These are phyloP conservation scores for Ulmus americana DNA, from an alignment of 331 rosid species.

Conservation along the genomic window DNA sequence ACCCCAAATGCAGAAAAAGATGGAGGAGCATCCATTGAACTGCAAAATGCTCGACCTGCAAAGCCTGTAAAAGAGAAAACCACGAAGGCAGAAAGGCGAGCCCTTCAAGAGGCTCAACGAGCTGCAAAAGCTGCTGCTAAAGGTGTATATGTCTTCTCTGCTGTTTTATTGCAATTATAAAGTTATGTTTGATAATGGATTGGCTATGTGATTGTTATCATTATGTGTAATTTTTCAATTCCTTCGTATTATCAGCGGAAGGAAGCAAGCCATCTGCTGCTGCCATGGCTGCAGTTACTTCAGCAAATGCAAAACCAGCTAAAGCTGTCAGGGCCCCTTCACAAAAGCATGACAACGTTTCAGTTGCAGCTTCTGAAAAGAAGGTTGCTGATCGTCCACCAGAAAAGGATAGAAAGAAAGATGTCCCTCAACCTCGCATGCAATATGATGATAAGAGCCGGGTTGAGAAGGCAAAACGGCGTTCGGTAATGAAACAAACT, in stretches of 20 bases:
- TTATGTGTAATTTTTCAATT: slow-evolving; percentile 5
- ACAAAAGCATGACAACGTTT: slow-evolving; percentile 47
- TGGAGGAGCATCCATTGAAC: slow-evolving; percentile 50
- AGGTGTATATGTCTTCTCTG: slow-evolving; percentile 37
- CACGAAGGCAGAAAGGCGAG: slow-evolving; percentile 91
- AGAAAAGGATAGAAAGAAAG: slow-evolving; percentile 95
- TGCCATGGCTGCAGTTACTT: slow-evolving; percentile 29
- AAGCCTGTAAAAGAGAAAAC: slow-evolving; percentile 58
- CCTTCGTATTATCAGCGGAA: slow-evolving; percentile 40
- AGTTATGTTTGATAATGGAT: not conserved
- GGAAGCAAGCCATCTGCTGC: slow-evolving; percentile 39
- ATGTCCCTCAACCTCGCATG: slow-evolving; percentile 92
- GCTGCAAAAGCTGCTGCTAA: slow-evolving; percentile 86
- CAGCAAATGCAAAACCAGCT: slow-evolving; percentile 45
- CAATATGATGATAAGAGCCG: slow-evolving; percentile 85
- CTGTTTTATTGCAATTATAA: slow-evolving; percentile 15
- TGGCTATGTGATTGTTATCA: slow-evolving; percentile 15
- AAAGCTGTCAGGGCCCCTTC: slow-evolving; percentile 36
- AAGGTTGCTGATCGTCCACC: slow-evolving; percentile 54
- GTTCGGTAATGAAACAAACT: slow-evolving; percentile 81
- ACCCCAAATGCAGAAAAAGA: slow-evolving; percentile 42
- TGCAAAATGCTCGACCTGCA: slow-evolving; percentile 36
- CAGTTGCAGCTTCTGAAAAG: slow-evolving; percentile 63
- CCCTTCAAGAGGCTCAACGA: slow-evolving; percentile 92
- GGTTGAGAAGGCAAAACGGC: slow-evolving; percentile 88